These are phyloP conservation scores for Xanthoconium purpureum DNA, from an alignment of 768 basidiomycete genomes.

Conservation along the genomic window DNA sequence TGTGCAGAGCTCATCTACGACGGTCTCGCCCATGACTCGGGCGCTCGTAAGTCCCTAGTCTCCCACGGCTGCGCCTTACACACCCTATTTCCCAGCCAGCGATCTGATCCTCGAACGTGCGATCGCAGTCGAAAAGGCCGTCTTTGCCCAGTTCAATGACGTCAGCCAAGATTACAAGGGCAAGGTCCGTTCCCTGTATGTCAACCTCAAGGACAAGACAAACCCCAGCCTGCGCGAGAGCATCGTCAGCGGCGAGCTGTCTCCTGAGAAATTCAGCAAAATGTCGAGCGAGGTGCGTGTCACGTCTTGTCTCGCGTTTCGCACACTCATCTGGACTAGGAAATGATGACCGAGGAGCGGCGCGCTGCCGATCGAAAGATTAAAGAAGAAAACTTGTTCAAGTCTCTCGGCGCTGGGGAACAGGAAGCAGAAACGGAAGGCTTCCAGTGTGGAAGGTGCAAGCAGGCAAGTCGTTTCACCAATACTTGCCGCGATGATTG, in stretches of 20 bases:
- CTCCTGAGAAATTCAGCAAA: slow-evolving; percentile 62
- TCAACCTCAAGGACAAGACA: slow-evolving; percentile 94
- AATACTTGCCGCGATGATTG: neutral
- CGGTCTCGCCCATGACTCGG: slow-evolving; percentile 81
- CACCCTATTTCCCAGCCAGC: slow-evolving; percentile 42
- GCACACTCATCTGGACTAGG: slow-evolving; percentile 42
- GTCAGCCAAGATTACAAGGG: slow-evolving; percentile 52
- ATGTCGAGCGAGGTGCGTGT: slow-evolving; percentile 74
- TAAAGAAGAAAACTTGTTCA: slow-evolving; percentile 82
- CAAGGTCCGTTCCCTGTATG: slow-evolving; percentile 84
- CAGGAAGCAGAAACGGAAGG: slow-evolving; percentile 94
- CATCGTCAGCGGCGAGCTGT: slow-evolving; percentile 78
- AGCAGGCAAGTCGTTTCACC: slow-evolving; percentile 52
- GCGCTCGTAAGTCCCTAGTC: slow-evolving; percentile 65
- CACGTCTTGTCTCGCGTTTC: neutral
- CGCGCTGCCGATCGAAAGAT: slow-evolving; percentile 82
- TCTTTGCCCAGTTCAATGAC: slow-evolving; percentile 46
- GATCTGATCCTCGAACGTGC: slow-evolving; percentile 69
- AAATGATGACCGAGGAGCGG: slow-evolving; percentile 94
- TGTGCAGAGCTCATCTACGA: slow-evolving; percentile 91
- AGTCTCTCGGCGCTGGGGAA: slow-evolving; percentile 85
- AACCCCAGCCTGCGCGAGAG: slow-evolving; percentile 85
- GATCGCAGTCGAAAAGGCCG: slow-evolving; percentile 66
- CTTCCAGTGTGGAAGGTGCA: slow-evolving; percentile 96
- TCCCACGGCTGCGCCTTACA: slow-evolving; percentile 5